These are phyloP conservation scores for Diaporthe humulicola DNA, from an alignment of 2,329 filamentous ascomycete genomes.

Conservation along the genomic window DNA sequence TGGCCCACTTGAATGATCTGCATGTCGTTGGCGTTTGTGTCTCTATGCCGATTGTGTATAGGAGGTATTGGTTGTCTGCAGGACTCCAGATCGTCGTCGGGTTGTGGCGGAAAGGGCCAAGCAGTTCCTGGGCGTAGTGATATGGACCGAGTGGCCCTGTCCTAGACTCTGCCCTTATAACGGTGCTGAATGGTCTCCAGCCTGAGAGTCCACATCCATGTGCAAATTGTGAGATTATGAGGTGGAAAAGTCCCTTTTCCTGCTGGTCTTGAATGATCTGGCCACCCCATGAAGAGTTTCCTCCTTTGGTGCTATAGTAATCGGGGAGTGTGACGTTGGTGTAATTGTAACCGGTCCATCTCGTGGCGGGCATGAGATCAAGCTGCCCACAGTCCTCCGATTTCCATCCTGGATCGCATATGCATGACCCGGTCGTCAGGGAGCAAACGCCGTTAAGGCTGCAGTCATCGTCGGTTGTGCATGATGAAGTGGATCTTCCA, in stretches of 20 bases:
- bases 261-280: slow-evolving; percentile 24
- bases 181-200: slow-evolving; percentile 11
- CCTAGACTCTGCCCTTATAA: slow-evolving; percentile 9
- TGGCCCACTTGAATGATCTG: slow-evolving; percentile 45
- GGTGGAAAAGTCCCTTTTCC: slow-evolving; percentile 13
- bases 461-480: slow-evolving; percentile 8
- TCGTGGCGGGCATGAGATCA: slow-evolving; percentile 3
- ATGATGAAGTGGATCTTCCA: background rate
- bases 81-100: slow-evolving; percentile 11
- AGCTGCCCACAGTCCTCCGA: slow-evolving; percentile 7
- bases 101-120: slow-evolving; percentile 2
- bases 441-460: slow-evolving; percentile 6
- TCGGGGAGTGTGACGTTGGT: slow-evolving; percentile 44
- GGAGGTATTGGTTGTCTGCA: slow-evolving; percentile 15
- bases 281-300: slow-evolving; percentile 23
- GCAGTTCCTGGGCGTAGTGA: slow-evolving; percentile 1
- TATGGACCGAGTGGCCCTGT: slow-evolving; percentile 4
- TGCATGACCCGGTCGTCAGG: background rate
- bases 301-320: slow-evolving; percentile 45
- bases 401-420: slow-evolving; percentile 8
- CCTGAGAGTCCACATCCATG: slow-evolving; percentile 3
- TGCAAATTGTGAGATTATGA: slow-evolving; percentile 13
- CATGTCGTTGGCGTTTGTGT: slow-evolving; percentile 36
- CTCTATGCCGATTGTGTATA: slow-evolving; percentile 25
- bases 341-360: slow-evolving; percentile 30